Conservation (phyloP, 2,329 filamentous ascomycete species). For the Colletotrichum godetiae region DNA sequence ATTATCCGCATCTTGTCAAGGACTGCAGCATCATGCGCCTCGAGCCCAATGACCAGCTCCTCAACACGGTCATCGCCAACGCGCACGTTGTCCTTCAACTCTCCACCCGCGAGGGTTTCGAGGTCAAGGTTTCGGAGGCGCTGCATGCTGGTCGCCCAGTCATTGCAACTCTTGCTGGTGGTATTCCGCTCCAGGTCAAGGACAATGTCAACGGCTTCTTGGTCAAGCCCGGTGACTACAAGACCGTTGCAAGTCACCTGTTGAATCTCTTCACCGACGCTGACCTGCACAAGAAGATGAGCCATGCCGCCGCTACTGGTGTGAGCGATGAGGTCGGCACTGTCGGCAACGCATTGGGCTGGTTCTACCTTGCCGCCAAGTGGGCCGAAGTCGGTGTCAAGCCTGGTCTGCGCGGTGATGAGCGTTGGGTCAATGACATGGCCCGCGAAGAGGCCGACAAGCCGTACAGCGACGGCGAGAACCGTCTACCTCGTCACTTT, state of each 20-base stretch:
- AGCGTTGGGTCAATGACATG: constrained; percentile 80
- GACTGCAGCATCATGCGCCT: constrained; percentile 82
- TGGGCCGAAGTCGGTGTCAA: constrained; percentile 65
- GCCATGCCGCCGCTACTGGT: constrained; percentile 68
- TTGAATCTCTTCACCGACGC: constrained; percentile 74
- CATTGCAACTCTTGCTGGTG: constrained; percentile 80
- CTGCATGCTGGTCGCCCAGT: constrained; percentile 83
- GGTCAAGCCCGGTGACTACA: constrained; percentile 76
- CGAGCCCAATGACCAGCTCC: constrained; percentile 81
- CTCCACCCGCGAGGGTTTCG: constrained; percentile 85
- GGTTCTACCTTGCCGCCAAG: constrained; percentile 81
- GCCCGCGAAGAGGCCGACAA: constrained; percentile 73
- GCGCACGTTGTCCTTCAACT: constrained; percentile 81
- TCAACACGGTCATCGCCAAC: constrained; percentile 80
- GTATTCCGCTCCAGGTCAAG: constrained; percentile 83
- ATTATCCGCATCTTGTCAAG: constrained; percentile 70
- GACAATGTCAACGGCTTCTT: constrained; percentile 79
- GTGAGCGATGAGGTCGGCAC: constrained; percentile 87
- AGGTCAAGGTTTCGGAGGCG: constrained; percentile 88
- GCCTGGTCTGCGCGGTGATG: constrained; percentile 65
- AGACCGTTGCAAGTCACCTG: constrained; percentile 75
- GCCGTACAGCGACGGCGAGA: constrained; percentile 69
- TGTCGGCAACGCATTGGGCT: constrained; percentile 80
- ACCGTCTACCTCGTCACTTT: constrained; percentile 65
- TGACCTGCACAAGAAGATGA: constrained; percentile 75